Base-by-base conservation (phyloP, 371 early-diverging fungal species). In the Lichtheimia ornata region DNA sequence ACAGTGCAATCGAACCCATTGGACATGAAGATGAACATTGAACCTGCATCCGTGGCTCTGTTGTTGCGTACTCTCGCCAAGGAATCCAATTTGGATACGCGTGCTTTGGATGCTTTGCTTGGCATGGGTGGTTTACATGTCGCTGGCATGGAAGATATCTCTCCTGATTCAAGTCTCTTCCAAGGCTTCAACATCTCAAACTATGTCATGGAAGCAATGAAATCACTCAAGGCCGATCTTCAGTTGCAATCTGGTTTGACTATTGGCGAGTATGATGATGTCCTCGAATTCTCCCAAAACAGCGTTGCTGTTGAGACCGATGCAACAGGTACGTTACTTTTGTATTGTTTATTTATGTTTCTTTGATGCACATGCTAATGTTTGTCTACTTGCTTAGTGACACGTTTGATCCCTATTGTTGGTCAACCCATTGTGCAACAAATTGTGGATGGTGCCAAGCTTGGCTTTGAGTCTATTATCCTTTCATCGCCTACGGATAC, bases 371-470 rank as follows among this genome's bases (percentile, higher is more conserved):
- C 35, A 11, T 35, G 35, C 35, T 35, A 35, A 35, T 0, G 35
- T 35, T 5, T 35, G 5, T 35, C 1, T 11, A 11, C 42, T 5
- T 11, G 2, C 42, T 63, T 77, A 28, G 70, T 86, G 47, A 63
- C 78, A 25, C 66, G 65, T 20, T 58, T 84, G 58, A 81, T 84
- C 42, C 84, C 87, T 53, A 63, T 86, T 50, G 77, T 84, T 27
- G 85, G 84, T 51, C 83, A 83, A 43, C 84, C 82, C 24, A 84
- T 85, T 55, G 85, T 83, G 6, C 85, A 85, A 53, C 64, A 72
- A 47, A 73, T 86, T 44, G 82, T 88, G 28, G 77, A 85, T 44
- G 70, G 61, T 44, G 73, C 82, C 53, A 70, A 50, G 27, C 79
- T 89, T 64, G 71, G 70, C 2, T 78, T 89, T 62, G 67, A 67